Base-by-base conservation (phyloP, 2,329 filamentous ascomycete genomes). In the Aspergillus sp. region DNA sequence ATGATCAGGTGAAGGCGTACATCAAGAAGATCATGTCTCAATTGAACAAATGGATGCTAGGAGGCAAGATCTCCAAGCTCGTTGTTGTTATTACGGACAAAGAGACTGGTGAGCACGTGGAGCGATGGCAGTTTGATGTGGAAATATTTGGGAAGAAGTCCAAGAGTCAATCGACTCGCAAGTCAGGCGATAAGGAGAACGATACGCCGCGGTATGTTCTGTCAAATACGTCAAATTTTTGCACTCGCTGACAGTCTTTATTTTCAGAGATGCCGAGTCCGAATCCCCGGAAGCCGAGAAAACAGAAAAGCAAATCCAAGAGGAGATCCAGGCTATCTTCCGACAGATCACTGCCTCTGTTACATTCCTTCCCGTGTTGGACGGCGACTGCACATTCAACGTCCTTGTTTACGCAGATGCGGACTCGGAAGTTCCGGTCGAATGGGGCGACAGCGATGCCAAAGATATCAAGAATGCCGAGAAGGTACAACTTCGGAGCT, bases 1-100 rank as follows among this genome's bases (percentile, higher is more conserved):
- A 99, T 74, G 95, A 98, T 80, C 93, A 99, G 79, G 95, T 99
- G 73, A 96, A 96, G 77, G 91, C 93, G 33, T 99, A 99, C 79
- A 96, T 99, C 82, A 97, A 96, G 77, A 96, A 96, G 79, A 98
- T 99, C 79, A 99, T 97, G 93, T 88, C 88, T 27, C 95, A 99
- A 77, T 86, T 99, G 58, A 93, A 96, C 79, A 91, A 91, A 73
- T 99, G 95, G 95, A 98, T 98, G 92, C 83, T 92, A 53, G 90
- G 89, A 68, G 91, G 93, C 73, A 98, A 99, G 78, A 97, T 99
- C 73, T 96, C 91, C 52, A 97, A 96, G 77, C 86, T 99, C 12
- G 93, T 99, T 59, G 89, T 99, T 53, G 95, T 99, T 48, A 93
- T 99, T 66, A 97, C 93, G 33, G 90, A 90, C 80, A 98, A 97